Evolutionary conservation across 345 rosid species (phyloP).

Genomic region (Clarkia xantiana): DNA sequence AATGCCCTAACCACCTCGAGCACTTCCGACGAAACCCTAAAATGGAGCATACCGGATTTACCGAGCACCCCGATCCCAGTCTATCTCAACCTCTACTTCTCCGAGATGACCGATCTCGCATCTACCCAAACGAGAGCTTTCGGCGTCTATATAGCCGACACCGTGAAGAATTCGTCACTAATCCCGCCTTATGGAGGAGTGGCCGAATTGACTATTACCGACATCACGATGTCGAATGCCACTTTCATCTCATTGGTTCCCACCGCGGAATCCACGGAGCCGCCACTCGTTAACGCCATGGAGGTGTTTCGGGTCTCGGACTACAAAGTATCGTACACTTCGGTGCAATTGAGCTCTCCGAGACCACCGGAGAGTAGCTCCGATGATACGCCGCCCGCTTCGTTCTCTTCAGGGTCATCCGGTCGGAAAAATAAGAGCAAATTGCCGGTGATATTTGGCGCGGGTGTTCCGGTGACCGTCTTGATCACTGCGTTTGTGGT

Average conservation of each 20-base stretch:
- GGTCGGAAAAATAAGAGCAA: constrained; percentile 17
- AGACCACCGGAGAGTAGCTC: not conserved
- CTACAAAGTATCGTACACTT: not conserved
- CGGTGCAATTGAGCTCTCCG: not conserved
- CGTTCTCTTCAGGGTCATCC: no score
- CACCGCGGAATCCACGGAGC: not conserved
- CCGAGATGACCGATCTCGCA: not conserved
- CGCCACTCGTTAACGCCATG: constrained; percentile 1
- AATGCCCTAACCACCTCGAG: constrained; percentile 21
- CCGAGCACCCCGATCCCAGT: not conserved
- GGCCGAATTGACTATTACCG: not conserved
- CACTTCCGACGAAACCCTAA: constrained; percentile 4
- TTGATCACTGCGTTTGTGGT: constrained; percentile 21
- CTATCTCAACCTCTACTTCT: constrained; percentile 1
- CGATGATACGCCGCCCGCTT: not conserved
- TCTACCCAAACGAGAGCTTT: constrained; percentile 1
- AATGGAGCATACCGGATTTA: not conserved
- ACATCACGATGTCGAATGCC: not conserved
- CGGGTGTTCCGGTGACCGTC: constrained; percentile 18
- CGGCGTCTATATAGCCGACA: not conserved
- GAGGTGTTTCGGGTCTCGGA: not conserved
- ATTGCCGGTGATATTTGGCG: constrained; percentile 24
- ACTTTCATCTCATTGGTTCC: constrained; percentile 1
- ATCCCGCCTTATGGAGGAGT: not conserved
- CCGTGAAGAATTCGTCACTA: not conserved